Percentiles rank a stretch among this genome's conserved stretches.
Evolutionary conservation across 768 basidiomycete species (phyloP).

Genomic region (Termitomyces bulborhizus): DNA sequence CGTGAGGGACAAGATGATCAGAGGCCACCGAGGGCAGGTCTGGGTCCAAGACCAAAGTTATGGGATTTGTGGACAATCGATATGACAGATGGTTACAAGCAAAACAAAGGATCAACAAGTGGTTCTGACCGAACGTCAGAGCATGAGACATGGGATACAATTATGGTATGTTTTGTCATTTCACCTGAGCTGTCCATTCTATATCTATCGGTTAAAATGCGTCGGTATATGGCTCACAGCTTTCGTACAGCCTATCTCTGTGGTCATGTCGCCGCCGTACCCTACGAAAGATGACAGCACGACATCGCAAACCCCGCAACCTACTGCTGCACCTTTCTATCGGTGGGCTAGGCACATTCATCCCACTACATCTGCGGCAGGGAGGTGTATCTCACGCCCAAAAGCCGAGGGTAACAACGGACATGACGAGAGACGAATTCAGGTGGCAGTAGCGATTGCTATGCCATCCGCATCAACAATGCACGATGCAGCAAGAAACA

Average conservation of each 20-base stretch:
- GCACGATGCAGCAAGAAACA: neutral
- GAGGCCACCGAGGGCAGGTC: neutral
- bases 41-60: constrained; percentile 31
- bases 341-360: constrained; percentile 1
- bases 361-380: neutral
- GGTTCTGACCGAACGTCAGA: neutral
- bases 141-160: constrained; percentile 28
- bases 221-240: neutral
- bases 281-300: neutral
- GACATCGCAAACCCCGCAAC: neutral
- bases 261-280: constrained; percentile 1
- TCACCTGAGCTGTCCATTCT: neutral
- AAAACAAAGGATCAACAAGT: neutral
- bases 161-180: constrained; percentile 30
- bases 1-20: neutral
- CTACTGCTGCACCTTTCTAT: neutral
- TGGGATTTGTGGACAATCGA: constrained; percentile 36
- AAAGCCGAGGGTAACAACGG: neutral
- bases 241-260: constrained; percentile 14
- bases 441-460: constrained; percentile 13
- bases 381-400: neutral
- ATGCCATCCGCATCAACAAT: constrained; percentile 11
- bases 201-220: neutral
- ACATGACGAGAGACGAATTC: constrained; percentile 4
- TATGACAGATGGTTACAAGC: constrained; percentile 2